A percentile compares a stretch with the other conserved stretches of the same genome.
Conservation (phyloP, 768 basidiomycete species). For the Rhodocollybia butyracea region DNA sequence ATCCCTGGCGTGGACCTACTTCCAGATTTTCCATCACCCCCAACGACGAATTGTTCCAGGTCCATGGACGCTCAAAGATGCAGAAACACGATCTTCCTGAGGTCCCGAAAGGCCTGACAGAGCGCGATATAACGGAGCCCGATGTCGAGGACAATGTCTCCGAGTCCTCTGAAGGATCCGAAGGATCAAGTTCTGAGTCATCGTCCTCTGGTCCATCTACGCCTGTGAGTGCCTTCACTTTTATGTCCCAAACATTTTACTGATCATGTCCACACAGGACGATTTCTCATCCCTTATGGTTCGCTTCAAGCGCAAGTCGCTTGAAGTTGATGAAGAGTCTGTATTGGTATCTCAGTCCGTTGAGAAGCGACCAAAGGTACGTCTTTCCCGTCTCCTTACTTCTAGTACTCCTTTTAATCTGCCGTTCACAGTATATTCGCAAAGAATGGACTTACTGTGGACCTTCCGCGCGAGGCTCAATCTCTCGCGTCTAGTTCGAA, state of each 20-base stretch:
- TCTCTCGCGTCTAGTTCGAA: not conserved
- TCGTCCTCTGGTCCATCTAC: constrained; percentile 25
- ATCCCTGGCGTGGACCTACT: constrained; percentile 2
- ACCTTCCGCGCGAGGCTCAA: not conserved
- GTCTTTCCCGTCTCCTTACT: not conserved
- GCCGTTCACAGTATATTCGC: constrained; percentile 13
- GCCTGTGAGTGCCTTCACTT: constrained; percentile 19
- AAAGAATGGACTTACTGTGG: constrained; percentile 14
- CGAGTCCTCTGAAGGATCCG: constrained; percentile 15
- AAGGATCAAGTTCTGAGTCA: no score
- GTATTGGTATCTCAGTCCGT: constrained; percentile 1
- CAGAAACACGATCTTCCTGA: constrained; percentile 13
- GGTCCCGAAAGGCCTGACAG: constrained; percentile 21
- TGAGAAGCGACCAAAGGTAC: constrained; percentile 41
- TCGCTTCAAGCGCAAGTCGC: constrained; percentile 36
- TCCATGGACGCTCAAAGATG: not conserved
- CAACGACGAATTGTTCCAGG: not conserved
- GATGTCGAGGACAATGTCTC: constrained; percentile 14
- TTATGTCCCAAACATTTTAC: not conserved
- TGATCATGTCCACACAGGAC: constrained; percentile 3
- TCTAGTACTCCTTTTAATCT: not conserved
- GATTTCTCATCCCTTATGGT: constrained; percentile 20
- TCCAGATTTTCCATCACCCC: constrained; percentile 7
- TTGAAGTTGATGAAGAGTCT: constrained; percentile 18
- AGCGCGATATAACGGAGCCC: no score